A percentile compares a stretch with the other conserved stretches of the same genome.
phyloP scores from a whole-genome alignment of 306 rosid genomes.

The Hippophae rhamnoides region DNA sequence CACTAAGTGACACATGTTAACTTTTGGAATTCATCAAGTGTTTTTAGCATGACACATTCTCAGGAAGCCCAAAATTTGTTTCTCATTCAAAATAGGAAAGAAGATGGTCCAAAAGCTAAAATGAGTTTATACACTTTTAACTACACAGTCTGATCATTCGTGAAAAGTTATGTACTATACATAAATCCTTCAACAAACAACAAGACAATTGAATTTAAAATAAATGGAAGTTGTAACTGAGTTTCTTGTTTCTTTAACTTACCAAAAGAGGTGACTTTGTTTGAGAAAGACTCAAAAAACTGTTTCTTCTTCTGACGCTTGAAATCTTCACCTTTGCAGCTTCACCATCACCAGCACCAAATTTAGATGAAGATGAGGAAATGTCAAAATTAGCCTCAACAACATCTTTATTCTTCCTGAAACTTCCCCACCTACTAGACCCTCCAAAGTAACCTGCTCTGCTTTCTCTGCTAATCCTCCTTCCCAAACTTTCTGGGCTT shows the following conservation, averaged over 20 bases:
- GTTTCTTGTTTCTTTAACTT: constrained; percentile 12
- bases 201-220: too few relatives aligned
- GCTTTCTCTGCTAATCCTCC: constrained; percentile 1
- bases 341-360: neutral
- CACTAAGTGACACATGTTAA: too few relatives aligned
- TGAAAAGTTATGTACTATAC: too few relatives aligned
- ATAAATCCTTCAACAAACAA: too few relatives aligned
- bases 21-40: too few relatives aligned
- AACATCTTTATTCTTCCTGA: constrained; percentile 39
- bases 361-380: constrained; percentile 1
- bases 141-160: too few relatives aligned
- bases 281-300: constrained; percentile 25
- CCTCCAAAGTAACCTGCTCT: constrained; percentile 24
- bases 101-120: neutral
- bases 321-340: constrained; percentile 31
- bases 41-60: too few relatives aligned
- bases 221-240: too few relatives aligned
- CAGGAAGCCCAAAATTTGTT: too few relatives aligned
- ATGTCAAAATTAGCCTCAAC: constrained; percentile 41
- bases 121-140: neutral
- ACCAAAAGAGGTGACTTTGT: constrained; percentile 54
- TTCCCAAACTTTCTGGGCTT: constrained; percentile 18
- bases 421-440: constrained; percentile 58
- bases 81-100: too few relatives aligned
- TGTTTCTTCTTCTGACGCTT: constrained; percentile 26